Conservation (phyloP, 768 basidiomycete genomes). For the Pleurotus salmoneostramineus region DNA sequence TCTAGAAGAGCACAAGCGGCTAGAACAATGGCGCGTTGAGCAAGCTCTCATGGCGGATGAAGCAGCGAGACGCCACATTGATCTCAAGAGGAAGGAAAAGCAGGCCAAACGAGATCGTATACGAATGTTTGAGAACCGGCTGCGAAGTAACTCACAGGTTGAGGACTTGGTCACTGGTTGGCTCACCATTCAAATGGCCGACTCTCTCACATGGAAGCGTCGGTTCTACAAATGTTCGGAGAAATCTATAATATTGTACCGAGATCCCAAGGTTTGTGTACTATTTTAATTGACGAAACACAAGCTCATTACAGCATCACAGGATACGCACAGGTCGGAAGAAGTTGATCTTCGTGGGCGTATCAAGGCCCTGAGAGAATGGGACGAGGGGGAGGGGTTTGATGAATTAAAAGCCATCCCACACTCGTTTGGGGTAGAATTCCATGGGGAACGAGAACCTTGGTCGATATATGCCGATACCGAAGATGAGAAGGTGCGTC, state of each 20-base stretch:
- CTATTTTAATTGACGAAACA: neutral
- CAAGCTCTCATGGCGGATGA: constrained; percentile 42
- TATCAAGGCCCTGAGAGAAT: constrained; percentile 48
- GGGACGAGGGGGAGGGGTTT: constrained; percentile 60
- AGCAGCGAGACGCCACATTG: constrained; percentile 39
- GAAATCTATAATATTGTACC: constrained; percentile 43
- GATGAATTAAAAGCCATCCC: constrained; percentile 65
- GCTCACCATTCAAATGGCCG: constrained; percentile 57
- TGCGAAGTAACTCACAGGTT: constrained; percentile 30
- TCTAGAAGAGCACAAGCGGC: constrained; percentile 42
- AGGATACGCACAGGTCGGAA: constrained; percentile 40
- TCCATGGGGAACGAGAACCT: constrained; percentile 39
- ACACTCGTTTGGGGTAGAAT: constrained; percentile 64
- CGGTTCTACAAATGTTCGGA: constrained; percentile 58
- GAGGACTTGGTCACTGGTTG: constrained; percentile 44
- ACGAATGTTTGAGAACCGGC: constrained; percentile 37
- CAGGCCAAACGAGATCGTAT: constrained; percentile 44
- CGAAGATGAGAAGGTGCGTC: constrained; percentile 57
- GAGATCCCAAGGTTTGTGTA: constrained; percentile 44
- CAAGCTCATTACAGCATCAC: neutral
- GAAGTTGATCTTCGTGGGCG: constrained; percentile 43
- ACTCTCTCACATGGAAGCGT: constrained; percentile 56
- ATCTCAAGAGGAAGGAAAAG: constrained; percentile 34
- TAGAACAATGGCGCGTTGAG: constrained; percentile 51
- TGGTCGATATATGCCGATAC: constrained; percentile 63